Base-by-base conservation (phyloP, 352 stramenopile species). In the Globisporangium barbulae region DNA sequence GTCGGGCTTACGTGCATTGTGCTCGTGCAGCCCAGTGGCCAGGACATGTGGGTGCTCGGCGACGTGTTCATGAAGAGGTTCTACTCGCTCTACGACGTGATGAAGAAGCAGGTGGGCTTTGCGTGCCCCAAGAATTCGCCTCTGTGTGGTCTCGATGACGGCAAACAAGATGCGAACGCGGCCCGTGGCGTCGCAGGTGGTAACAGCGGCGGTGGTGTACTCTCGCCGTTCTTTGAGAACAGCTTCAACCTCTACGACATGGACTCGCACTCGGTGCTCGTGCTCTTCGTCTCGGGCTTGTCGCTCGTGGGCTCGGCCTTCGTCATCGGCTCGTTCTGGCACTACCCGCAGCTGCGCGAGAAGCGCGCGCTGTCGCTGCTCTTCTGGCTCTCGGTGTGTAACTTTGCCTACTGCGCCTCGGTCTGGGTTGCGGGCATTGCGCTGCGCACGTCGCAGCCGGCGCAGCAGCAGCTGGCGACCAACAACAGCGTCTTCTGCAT, bases 11-110 rank as follows among this genome's bases (percentile, higher is more conserved):
- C 84, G 48, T 93, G 84, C 52, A 88, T 93, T 12, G 65, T 91
- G 49, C 60, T 93, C 31, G 77, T 91, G 44, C 85, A 93, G 55
- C 81, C 83, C 5, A 91, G 81, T 52, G 83, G 85, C 0, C 85
- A 91, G 60, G 82, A 93, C 44, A 90, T 98, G 65, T 99, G 96
- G 96, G 98, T 99, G 70, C 88, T 99, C 31, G 97, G 95, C 25
- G 95, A 98, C 54, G 89, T 98, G 17, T 98, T 98, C 69, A 97
- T 98, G 86, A 92, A 97, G 65, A 97, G 97, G 69, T 98, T 97
- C 69, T 97, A 97, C 79, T 94, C 89, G 53, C 75, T 98, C 17
- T 98, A 98, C 67, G 87, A 98, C 72, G 91, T 93, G 19, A 61
- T 84, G 54, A 86, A 89, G 44, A 89, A 94, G 64, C 83, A 86